Conservation (phyloP, 257 asterid species). For the Cinchona pubescens region DNA sequence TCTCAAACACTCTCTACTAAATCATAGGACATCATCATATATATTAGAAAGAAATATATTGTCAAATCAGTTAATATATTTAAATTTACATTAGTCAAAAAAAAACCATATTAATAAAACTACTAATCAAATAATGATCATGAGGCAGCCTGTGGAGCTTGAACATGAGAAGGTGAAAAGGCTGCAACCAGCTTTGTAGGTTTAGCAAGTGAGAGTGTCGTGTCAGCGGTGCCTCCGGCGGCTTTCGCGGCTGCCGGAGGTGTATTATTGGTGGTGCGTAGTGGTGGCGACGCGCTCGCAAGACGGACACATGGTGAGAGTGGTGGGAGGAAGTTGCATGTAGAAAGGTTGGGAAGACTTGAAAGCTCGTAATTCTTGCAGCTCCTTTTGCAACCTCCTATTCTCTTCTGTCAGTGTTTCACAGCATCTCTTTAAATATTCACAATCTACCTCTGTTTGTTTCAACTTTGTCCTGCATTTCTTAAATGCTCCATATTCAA, state of each 20-base stretch:
- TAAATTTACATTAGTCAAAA: neutral
- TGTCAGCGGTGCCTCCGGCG: neutral
- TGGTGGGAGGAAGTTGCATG: constrained; percentile 88
- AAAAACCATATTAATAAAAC: neutral
- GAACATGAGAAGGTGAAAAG: constrained; percentile 24
- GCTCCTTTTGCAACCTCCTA: constrained; percentile 74
- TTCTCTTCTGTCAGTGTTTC: constrained; percentile 88
- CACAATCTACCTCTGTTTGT: constrained; percentile 96
- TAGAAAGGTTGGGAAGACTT: constrained; percentile 77
- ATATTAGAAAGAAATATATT: neutral
- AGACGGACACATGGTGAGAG: constrained; percentile 92
- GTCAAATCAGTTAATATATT: neutral
- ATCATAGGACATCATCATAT: neutral
- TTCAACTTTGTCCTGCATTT: constrained; percentile 77
- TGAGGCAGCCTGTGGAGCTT: constrained; percentile 27
- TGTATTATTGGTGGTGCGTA: constrained; percentile 22
- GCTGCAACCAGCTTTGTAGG: constrained; percentile 25
- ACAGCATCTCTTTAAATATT: constrained; percentile 79
- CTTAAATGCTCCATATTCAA: neutral
- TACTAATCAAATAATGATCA: constrained; percentile 14
- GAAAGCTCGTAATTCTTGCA: constrained; percentile 75
- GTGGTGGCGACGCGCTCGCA: constrained; percentile 67
- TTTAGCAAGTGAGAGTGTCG: constrained; percentile 24
- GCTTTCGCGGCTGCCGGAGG: neutral
- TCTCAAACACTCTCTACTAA: constrained; percentile 1